Evolutionary conservation across 1,284 basidiomycete genomes (phyloP).

Genomic region (Cutaneotrichosporon mucoides): DNA sequence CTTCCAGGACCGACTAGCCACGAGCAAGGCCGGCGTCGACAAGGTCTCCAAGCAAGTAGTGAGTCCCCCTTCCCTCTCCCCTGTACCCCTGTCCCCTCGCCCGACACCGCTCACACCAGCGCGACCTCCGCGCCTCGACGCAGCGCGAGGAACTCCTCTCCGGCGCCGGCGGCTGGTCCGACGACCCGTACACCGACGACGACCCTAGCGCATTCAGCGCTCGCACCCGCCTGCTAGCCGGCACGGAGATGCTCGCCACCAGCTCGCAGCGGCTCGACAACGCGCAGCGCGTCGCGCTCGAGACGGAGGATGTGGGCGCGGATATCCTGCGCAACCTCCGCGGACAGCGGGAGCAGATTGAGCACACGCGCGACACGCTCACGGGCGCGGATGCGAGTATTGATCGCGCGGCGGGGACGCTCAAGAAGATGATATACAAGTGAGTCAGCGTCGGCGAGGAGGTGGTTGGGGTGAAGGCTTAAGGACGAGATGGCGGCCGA

Average conservation of each 20-base stretch:
- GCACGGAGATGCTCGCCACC: conserved; percentile 69
- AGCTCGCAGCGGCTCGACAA: conserved; percentile 78
- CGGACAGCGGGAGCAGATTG: conserved; percentile 89
- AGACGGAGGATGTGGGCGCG: conserved; percentile 93
- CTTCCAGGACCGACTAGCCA: conserved; percentile 67
- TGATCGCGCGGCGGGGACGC: conserved; percentile 57
- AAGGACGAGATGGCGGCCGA: too few species aligned
- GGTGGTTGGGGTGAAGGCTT: too few species aligned
- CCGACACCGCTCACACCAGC: conserved; percentile 43
- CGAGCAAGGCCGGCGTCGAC: conserved; percentile 67
- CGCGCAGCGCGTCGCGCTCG: conserved; percentile 85
- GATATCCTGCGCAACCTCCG: conserved; percentile 85
- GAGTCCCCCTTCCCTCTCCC: conserved; percentile 20
- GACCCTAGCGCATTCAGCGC: conserved; percentile 49
- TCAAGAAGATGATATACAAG: conserved; percentile 61
- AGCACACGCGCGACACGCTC: conserved; percentile 75
- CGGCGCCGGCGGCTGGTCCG: conserved; percentile 57
- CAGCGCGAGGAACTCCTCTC: conserved; percentile 51
- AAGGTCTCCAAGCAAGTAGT: conserved; percentile 70
- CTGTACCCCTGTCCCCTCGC: too few species aligned
- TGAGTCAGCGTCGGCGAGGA: conserved; percentile 28
- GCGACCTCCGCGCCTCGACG: conserved; percentile 46
- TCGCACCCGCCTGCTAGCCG: conserved; percentile 70
- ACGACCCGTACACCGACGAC: conserved; percentile 66
- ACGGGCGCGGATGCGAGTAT: conserved; percentile 57